phyloP scores from a whole-genome alignment of 2,329 filamentous ascomycete genomes.

The Ophiostoma fasciatum region DNA sequence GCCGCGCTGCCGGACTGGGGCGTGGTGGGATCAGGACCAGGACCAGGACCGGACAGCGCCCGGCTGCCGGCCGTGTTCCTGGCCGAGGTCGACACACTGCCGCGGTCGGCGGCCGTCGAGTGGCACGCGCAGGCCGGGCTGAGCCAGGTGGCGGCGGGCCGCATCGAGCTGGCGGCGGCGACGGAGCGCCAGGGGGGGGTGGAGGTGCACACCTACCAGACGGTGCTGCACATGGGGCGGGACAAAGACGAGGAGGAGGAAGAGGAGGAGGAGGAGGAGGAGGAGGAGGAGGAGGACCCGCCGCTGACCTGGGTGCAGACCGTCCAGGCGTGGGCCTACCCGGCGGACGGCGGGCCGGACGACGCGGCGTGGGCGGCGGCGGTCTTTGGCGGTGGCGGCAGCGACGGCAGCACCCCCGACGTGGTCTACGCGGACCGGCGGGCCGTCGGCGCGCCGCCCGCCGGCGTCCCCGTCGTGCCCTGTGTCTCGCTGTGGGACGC shows the following conservation, averaged over 20 bases:
- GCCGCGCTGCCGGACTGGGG: constrained; percentile 36
- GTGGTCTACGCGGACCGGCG: constrained; percentile 8
- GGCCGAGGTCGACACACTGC: constrained; percentile 62
- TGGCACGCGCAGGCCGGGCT: constrained; percentile 63
- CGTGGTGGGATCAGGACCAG: constrained; percentile 14
- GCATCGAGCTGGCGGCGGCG: background rate
- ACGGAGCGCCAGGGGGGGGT: background rate
- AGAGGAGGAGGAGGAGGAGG: background rate
- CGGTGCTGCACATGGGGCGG: background rate
- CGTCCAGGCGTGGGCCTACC: constrained; percentile 3
- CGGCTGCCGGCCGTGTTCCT: constrained; percentile 54
- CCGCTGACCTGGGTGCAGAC: background rate
- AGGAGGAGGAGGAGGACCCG: background rate
- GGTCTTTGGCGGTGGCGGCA: background rate
- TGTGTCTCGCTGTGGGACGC: constrained; percentile 28
- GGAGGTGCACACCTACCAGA: background rate
- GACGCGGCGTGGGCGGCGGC: background rate
- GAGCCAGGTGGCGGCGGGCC: constrained; percentile 16
- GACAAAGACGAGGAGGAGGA: constrained; percentile 1
- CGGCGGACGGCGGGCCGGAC: background rate
- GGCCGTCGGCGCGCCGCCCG: background rate
- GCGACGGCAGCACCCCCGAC: too few relatives aligned
- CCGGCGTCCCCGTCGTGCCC: constrained; percentile 20
- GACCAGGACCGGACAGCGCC: constrained; percentile 10
- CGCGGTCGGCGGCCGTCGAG: constrained; percentile 60